These are phyloP conservation scores for Sphagnum fallax DNA, from an alignment of 228 moss, liverwort and hornwort species.

Conservation along the genomic window DNA sequence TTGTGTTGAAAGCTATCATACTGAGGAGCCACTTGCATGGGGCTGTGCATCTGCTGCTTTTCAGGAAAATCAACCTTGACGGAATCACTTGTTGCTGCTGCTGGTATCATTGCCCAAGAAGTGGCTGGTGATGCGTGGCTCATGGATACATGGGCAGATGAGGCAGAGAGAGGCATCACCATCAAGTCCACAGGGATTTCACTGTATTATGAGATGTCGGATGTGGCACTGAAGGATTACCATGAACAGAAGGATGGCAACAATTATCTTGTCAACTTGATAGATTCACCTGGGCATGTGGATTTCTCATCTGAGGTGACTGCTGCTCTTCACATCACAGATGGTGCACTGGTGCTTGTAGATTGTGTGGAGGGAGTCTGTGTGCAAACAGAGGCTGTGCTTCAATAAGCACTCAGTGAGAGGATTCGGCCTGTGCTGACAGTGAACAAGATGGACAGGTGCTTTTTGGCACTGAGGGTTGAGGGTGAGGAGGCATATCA, in stretches of 20 bases:
- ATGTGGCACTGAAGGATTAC: conserved; percentile 22
- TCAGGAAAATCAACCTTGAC: conserved; percentile 39
- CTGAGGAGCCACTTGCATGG: neutral
- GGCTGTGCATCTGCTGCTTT: too few relatives aligned
- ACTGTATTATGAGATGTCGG: conserved; percentile 31
- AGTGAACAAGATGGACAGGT: conserved; percentile 26
- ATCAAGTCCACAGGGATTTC: conserved; percentile 47
- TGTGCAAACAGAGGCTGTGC: conserved; percentile 6
- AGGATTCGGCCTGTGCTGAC: conserved; percentile 13
- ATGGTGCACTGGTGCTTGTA: conserved; percentile 52
- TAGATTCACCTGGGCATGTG: conserved; percentile 45
- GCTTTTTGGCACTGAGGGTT: conserved; percentile 17
- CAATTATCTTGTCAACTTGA: conserved; percentile 39
- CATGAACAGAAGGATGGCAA: conserved; percentile 24
- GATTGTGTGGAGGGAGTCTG: conserved; percentile 52
- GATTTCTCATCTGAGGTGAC: conserved; percentile 57
- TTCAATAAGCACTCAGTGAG: conserved; percentile 10
- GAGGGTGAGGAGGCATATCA: conserved; percentile 22
- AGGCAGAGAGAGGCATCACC: conserved; percentile 43
- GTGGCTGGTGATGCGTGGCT: conserved; percentile 38
- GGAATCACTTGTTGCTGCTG: conserved; percentile 40
- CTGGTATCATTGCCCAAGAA: conserved; percentile 47
- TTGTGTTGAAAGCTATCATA: neutral
- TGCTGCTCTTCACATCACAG: conserved; percentile 48
- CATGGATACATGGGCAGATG: conserved; percentile 33